Evolutionary conservation across 2,329 filamentous ascomycete genomes (phyloP).

Genomic region (Incumbomyces delicatus): DNA sequence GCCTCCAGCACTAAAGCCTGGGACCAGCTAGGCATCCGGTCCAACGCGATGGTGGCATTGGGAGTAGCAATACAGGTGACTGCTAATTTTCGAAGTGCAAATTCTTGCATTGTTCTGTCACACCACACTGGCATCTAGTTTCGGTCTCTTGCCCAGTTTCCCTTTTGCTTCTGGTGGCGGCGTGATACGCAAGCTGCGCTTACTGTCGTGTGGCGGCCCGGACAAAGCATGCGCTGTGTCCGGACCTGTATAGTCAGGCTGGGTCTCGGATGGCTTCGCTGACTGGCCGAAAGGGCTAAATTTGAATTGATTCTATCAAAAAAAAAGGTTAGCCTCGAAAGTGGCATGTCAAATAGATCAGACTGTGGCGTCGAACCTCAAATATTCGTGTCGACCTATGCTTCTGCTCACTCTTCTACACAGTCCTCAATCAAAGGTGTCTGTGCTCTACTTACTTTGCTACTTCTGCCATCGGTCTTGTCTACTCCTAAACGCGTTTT

Average conservation of each 20-base stretch:
- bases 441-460: constrained; percentile 2
- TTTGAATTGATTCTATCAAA: no score
- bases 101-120: background rate
- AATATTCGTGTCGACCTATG: background rate
- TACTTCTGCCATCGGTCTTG: background rate
- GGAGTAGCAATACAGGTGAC: no score
- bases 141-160: background rate
- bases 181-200: background rate
- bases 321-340: background rate
- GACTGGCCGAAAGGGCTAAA: no score
- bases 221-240: background rate
- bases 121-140: background rate
- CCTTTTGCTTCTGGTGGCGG: background rate
- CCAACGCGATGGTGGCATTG: no score
- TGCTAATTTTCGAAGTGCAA: no score
- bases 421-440: constrained; percentile 1
- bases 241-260: no score
- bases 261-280: no score
- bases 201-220: background rate
- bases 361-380: constrained; percentile 4
- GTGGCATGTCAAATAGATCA: background rate
- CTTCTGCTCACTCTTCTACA: background rate
- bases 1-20: no score
- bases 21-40: no score
- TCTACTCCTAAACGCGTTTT: constrained; percentile 10